phyloP scores from a whole-genome alignment of 345 rosid genomes.

The Eucalyptus regnans region DNA sequence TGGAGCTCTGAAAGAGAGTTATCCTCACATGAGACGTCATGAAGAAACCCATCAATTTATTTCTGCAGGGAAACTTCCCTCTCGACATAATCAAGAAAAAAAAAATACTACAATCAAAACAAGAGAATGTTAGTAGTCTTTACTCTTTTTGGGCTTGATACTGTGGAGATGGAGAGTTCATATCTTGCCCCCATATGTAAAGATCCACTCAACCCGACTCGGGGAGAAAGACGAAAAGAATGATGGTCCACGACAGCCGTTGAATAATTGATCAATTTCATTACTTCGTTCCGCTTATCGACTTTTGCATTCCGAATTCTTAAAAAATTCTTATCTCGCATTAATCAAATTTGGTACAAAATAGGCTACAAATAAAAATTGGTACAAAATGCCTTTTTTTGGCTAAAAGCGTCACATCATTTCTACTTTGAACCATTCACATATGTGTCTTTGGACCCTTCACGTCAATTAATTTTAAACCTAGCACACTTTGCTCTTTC shows the following conservation, averaged over 20 bases:
- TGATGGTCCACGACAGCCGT: not conserved
- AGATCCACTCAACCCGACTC: not conserved
- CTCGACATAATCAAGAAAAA: not conserved
- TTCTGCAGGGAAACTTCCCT: not conserved
- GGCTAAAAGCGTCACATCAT: too few species aligned
- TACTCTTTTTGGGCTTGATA: not conserved
- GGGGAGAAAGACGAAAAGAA: not conserved
- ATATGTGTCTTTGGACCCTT: accelerated
- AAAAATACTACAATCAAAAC: not conserved
- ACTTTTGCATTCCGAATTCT: not conserved
- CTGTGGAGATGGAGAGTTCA: not conserved
- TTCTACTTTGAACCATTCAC: accelerated
- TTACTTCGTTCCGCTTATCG: not conserved
- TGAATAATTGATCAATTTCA: not conserved
- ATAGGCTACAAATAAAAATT: not conserved
- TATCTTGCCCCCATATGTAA: not conserved
- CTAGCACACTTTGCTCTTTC: accelerated
- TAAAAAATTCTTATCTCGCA: not conserved
- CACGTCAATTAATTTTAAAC: accelerated
- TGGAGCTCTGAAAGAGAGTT: accelerated
- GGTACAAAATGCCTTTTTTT: not conserved
- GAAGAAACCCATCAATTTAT: not conserved
- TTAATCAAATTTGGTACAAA: not conserved
- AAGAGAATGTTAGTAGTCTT: not conserved
- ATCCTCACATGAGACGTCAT: not conserved